Base-by-base conservation (phyloP, 2,329 filamentous ascomycete genomes). In the Ophiobolus disseminans region DNA sequence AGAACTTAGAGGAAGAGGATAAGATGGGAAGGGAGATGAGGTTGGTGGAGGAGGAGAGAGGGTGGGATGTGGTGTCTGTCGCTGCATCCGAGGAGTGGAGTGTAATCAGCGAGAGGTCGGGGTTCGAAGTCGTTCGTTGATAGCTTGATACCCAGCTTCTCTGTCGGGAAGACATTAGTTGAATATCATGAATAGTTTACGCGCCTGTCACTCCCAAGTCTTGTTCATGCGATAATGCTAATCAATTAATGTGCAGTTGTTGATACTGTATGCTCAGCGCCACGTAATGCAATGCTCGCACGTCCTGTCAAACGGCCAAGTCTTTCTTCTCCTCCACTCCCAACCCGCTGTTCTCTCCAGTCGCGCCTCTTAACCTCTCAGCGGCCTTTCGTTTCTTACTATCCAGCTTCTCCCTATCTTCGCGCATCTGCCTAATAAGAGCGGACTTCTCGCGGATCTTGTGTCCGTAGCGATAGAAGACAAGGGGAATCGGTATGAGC, bases 401-500 rank as follows among this genome's bases (percentile, higher is more conserved):
- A 41, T 77, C 76, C 19, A 72, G 56, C 49, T 70, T 74, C 42
- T 76, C 76, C 36, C 65, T 61, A 35, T 79, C 76, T 35, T 73
- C 73, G 11, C 74, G 66, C 70, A 80, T 80, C 16, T 61, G 55
- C 17, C 75, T 61, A 50, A 86, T 86, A 60, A 86, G 66, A 9
- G 70, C 63, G 48, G 81, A 82, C 73, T 80, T 80, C 65, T 77
- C 70, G 39, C 85, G 70, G 54, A 87, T 85, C 68, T 76, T 78
- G 38, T 80, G 69, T 1, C 82, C 80, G 57, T 85, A 83, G 32
- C 65, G 76, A 71, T 90, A 94, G 63, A 95, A 94, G 0, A 90
- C 78, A 47, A 93, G 82, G 0, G 90, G 90, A 37, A 94, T 91
- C 0, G 91, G 90, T 13, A 94, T 87, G 62, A 91, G 82, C 0